These are phyloP conservation scores for Schoenoplectus tabernaemontani DNA, from an alignment of 202 grass and related monocot genomes.

Conservation along the genomic window DNA sequence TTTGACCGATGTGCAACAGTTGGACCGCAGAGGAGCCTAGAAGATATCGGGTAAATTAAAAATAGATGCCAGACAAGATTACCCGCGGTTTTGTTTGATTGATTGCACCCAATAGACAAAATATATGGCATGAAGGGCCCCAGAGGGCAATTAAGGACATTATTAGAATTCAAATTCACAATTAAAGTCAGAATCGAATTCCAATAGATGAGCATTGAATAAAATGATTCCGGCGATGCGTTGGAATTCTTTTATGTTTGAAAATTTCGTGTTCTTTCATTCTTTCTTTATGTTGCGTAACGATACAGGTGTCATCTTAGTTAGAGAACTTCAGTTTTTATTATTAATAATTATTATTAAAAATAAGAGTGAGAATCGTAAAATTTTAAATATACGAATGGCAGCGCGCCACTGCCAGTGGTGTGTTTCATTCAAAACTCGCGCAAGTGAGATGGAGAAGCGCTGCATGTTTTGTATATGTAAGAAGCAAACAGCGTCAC, in stretches of 20 bases:
- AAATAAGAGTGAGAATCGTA: no score
- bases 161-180: not conserved
- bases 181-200: not conserved
- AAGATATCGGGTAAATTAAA: not conserved
- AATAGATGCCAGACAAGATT: not conserved
- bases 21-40: not conserved
- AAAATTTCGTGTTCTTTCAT: not conserved
- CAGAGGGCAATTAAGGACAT: not conserved
- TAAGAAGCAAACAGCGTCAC: no score
- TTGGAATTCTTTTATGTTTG: not conserved
- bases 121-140: not conserved
- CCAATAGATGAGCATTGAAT: not conserved
- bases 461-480: no score
- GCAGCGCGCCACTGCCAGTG: no score
- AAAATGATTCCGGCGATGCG: not conserved
- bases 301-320: not conserved
- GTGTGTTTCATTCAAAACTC: no score
- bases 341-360: no score
- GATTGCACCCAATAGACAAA: not conserved
- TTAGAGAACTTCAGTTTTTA: no score
- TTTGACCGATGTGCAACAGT: not conserved
- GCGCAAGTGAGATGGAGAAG: no score
- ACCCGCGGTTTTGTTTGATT: not conserved
- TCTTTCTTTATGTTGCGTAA: no score
- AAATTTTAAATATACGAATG: no score